These are phyloP conservation scores for Butyriboletus appendiculatus DNA, from an alignment of 1,284 basidiomycete genomes.

Conservation along the genomic window DNA sequence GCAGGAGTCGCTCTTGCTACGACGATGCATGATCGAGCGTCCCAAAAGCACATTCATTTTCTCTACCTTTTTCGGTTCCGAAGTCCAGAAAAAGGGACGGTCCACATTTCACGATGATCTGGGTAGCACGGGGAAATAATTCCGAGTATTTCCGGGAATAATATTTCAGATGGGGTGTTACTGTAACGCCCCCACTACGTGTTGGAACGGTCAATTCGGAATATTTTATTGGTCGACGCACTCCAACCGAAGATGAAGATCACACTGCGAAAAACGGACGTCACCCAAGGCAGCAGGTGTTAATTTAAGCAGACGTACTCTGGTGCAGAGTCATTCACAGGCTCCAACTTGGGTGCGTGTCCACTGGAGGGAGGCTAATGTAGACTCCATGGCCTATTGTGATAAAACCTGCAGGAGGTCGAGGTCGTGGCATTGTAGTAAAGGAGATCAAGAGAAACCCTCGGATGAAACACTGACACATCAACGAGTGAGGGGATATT, in stretches of 20 bases:
- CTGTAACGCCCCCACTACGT: conserved; percentile 51
- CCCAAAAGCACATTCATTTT: neutral
- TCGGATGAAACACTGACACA: no score
- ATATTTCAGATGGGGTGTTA: conserved; percentile 50
- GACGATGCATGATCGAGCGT: conserved; percentile 1
- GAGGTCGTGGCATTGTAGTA: no score
- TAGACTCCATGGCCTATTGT: no score
- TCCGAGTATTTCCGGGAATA: conserved; percentile 50
- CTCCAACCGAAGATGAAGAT: conserved; percentile 46
- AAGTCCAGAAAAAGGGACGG: conserved; percentile 43
- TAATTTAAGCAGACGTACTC: conserved; percentile 10
- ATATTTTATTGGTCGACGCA: conserved; percentile 15
- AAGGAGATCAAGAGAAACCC: no score
- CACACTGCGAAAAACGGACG: conserved; percentile 30
- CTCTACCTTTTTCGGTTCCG: conserved; percentile 37
- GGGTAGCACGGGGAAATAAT: conserved; percentile 49
- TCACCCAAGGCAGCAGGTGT: neutral
- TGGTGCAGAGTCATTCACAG: conserved; percentile 4
- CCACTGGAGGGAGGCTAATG: no score
- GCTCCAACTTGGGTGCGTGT: no score
- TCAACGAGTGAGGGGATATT: no score
- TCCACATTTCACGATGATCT: conserved; percentile 47
- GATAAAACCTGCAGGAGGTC: no score
- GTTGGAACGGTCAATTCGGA: neutral
- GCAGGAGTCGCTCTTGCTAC: conserved; percentile 35